Conservation (phyloP, 164 flowering plant genomes). For the Kingdonia uniflora region DNA sequence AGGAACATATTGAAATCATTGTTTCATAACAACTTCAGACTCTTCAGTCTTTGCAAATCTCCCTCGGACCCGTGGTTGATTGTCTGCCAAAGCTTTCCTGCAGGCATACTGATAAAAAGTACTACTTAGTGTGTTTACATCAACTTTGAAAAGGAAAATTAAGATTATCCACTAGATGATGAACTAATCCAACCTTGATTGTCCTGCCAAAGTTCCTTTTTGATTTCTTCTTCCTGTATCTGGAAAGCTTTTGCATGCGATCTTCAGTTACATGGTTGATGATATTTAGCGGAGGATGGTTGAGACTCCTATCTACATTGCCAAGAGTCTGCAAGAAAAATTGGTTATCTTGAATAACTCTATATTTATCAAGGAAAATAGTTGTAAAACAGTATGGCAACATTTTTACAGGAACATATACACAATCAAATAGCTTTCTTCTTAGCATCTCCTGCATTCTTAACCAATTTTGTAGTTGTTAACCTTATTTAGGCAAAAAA, state of each 20-base stretch:
- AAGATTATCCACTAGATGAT: no score
- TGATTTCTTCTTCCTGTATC: constrained; percentile 86
- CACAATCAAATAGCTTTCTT: neutral
- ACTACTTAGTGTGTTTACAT: neutral
- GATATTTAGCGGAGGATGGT: constrained; percentile 28
- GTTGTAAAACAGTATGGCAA: neutral
- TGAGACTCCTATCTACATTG: constrained; percentile 28
- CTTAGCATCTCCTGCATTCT: no score
- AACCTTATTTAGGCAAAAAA: no score
- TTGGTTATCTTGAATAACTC: constrained; percentile 23
- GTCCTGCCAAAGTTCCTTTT: constrained; percentile 89
- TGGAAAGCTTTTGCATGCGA: constrained; percentile 75
- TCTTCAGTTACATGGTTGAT: constrained; percentile 49
- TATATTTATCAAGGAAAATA: no score
- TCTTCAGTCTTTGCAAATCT: constrained; percentile 93
- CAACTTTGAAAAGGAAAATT: no score
- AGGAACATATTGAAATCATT: neutral
- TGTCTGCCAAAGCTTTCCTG: constrained; percentile 97
- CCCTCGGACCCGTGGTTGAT: constrained; percentile 95
- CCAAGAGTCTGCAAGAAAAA: constrained; percentile 81
- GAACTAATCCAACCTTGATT: constrained; percentile 64
- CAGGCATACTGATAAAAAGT: constrained; percentile 78
- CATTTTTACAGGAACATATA: neutral
- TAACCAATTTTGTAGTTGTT: no score
- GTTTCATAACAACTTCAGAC: constrained; percentile 25